phyloP scores from a whole-genome alignment of 2,329 filamentous ascomycete species.

The Pezicula carpinea region DNA sequence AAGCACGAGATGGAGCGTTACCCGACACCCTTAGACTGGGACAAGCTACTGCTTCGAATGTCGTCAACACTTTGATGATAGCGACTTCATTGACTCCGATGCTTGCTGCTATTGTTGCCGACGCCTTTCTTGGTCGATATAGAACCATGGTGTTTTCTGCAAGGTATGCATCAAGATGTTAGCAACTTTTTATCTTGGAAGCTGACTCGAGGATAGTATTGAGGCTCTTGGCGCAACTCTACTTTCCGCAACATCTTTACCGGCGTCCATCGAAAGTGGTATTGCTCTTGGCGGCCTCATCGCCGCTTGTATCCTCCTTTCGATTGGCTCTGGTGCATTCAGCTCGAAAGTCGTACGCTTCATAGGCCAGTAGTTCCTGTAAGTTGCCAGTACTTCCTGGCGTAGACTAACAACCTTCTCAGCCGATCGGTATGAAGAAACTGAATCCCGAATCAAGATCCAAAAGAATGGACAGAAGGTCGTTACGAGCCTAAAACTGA shows the following conservation, averaged over 20 bases:
- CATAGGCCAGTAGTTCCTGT: constrained; percentile 31
- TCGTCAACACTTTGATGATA: constrained; percentile 43
- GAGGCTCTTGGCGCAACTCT: constrained; percentile 50
- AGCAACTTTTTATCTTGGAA: not conserved
- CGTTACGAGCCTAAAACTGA: too few relatives aligned
- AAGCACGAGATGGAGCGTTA: constrained; percentile 24
- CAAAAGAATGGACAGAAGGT: too few relatives aligned
- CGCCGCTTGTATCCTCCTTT: constrained; percentile 51
- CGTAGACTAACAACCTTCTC: constrained; percentile 37
- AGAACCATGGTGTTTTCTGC: constrained; percentile 51
- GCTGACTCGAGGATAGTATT: constrained; percentile 21
- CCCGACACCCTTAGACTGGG: constrained; percentile 47
- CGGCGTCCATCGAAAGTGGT: constrained; percentile 42
- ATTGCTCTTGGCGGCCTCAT: constrained; percentile 51
- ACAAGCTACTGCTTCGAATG: constrained; percentile 41
- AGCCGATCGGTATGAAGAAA: constrained; percentile 35
- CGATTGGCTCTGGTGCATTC: constrained; percentile 54
- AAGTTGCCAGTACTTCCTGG: constrained; percentile 27
- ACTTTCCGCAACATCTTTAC: constrained; percentile 50
- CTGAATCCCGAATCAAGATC: constrained; percentile 34
- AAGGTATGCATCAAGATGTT: constrained; percentile 11
- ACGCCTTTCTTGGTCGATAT: constrained; percentile 57
- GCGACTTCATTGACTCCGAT: constrained; percentile 50
- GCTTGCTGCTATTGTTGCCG: constrained; percentile 52
- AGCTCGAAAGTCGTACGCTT: constrained; percentile 63